Percentiles rank a stretch among this genome's conserved stretches.
phyloP scores from a whole-genome alignment of 164 flowering plant genomes.

The Vitis cinerea region DNA sequence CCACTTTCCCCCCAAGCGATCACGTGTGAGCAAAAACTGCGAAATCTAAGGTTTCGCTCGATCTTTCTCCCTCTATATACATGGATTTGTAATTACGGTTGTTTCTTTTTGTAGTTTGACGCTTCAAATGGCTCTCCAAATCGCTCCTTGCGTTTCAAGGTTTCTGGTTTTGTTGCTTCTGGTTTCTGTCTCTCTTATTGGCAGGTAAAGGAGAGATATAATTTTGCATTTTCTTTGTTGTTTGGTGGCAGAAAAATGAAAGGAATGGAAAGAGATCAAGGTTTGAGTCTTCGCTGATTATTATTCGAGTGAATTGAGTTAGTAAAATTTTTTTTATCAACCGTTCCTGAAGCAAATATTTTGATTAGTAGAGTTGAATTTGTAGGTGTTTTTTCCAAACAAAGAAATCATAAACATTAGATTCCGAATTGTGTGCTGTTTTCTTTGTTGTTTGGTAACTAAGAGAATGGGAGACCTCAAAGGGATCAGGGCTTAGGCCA shows the following conservation, averaged over 20 bases:
- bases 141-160: background rate
- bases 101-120: slow-evolving; percentile 2
- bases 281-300: background rate
- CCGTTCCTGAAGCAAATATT: too few species aligned
- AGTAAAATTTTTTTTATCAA: too few species aligned
- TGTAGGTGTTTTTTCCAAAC: too few species aligned
- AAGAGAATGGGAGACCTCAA: too few species aligned
- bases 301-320: background rate
- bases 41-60: background rate
- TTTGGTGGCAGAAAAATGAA: background rate
- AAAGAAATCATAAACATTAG: too few species aligned
- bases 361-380: too few species aligned
- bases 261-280: background rate
- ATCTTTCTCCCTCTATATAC: background rate
- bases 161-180: slow-evolving; percentile 10
- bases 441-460: too few species aligned
- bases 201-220: slow-evolving; percentile 19
- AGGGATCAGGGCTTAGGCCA: too few species aligned
- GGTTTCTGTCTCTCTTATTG: slow-evolving; percentile 10
- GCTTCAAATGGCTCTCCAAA: slow-evolving; percentile 8
- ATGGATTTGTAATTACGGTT: background rate
- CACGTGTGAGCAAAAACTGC: too few species aligned
- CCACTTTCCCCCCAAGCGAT: too few species aligned
- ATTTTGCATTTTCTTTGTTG: background rate
- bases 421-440: too few species aligned